Conservation (phyloP, 2,329 filamentous ascomycete genomes). For the Aureobasidium sp. region DNA sequence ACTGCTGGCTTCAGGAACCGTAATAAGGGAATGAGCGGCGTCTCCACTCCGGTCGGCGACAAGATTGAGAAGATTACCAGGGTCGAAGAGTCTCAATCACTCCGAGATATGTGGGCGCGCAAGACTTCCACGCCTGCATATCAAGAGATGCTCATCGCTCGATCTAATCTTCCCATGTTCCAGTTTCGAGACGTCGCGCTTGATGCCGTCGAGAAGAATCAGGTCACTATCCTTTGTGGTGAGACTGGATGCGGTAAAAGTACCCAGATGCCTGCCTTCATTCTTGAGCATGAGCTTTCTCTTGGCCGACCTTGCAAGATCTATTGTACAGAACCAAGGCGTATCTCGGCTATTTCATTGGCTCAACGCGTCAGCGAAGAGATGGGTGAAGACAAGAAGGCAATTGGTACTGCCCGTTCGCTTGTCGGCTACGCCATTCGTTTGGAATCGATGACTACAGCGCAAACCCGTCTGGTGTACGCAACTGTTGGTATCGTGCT, state of each 20-base stretch:
- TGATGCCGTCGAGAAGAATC: conserved; percentile 65
- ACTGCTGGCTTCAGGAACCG: conserved; percentile 61
- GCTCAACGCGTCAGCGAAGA: conserved; percentile 92
- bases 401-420: conserved; percentile 74
- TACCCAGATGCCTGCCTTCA: conserved; percentile 90
- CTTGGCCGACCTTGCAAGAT: conserved; percentile 79
- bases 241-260: conserved; percentile 97
- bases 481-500: conserved; percentile 91
- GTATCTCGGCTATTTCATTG: conserved; percentile 92
- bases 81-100: conserved; percentile 14
- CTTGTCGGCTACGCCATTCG: conserved; percentile 92
- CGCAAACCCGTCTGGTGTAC: conserved; percentile 78
- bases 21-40: conserved; percentile 23
- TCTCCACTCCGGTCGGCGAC: conserved; percentile 22
- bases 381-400: conserved; percentile 72
- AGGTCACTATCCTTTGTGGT: conserved; percentile 88
- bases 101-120: conserved; percentile 43
- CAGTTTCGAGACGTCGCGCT: conserved; percentile 72
- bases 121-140: conserved; percentile 50
- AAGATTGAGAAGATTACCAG: conserved; percentile 4
- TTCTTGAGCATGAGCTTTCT: conserved; percentile 80
- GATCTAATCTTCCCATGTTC: conserved; percentile 85
- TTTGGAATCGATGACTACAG: conserved; percentile 76
- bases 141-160: conserved; percentile 67
- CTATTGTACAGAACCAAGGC: conserved; percentile 88